These are phyloP conservation scores for Xerocomus nothofagi DNA, from an alignment of 1,284 basidiomycete genomes.

Conservation along the genomic window DNA sequence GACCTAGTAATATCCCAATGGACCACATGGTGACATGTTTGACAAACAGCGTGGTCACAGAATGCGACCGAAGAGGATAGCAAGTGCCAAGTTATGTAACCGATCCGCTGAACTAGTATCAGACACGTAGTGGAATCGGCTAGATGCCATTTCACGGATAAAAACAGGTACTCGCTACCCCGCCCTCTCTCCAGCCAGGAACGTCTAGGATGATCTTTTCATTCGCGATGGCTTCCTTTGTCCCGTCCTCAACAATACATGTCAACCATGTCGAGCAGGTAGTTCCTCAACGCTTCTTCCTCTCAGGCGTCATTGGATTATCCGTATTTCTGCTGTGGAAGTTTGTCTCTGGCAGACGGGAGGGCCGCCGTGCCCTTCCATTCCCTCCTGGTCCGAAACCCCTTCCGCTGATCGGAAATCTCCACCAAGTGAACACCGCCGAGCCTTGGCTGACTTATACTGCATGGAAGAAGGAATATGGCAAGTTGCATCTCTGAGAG, in stretches of 20 bases:
- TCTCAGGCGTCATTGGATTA: background rate
- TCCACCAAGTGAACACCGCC: conserved; percentile 17
- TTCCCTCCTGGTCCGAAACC: conserved; percentile 26
- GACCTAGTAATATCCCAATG: background rate
- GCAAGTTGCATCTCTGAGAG: background rate
- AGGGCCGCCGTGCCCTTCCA: conserved; percentile 4
- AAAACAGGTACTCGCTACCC: conserved; percentile 4
- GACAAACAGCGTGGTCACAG: background rate
- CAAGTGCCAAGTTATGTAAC: too few species aligned
- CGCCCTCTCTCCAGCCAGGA: too few species aligned
- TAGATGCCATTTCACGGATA: conserved; percentile 1
- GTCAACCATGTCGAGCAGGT: background rate
- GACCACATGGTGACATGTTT: too few species aligned
- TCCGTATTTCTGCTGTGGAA: conserved; percentile 5
- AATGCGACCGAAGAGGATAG: background rate
- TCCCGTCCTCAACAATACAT: background rate
- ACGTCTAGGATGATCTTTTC: conserved; percentile 5
- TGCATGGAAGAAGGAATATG: conserved; percentile 24
- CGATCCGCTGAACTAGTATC: too few species aligned
- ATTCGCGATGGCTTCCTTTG: conserved; percentile 7
- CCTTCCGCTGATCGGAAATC: conserved; percentile 24
- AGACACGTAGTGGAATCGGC: too few species aligned
- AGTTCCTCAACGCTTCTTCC: background rate
- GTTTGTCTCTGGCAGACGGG: background rate
- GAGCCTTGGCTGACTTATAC: conserved; percentile 29